Evolutionary conservation across 768 basidiomycete genomes (phyloP), one percentile per base, ranked within the genome.

Genomic region (Pilatotrama ljubarskyi): DNA sequence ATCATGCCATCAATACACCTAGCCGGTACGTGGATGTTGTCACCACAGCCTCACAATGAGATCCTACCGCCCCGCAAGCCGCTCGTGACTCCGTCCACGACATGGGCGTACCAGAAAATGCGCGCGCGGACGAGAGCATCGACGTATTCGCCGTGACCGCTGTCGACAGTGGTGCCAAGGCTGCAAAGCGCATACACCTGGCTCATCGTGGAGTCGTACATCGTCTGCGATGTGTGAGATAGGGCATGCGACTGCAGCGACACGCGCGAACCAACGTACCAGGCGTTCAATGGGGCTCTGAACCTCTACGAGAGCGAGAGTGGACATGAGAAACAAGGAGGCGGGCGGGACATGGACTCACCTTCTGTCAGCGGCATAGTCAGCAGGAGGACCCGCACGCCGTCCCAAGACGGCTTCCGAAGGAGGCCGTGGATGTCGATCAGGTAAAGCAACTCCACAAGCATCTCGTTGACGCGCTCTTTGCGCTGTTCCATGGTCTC

Each of bases 61-160:
- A 96, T 79, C 38, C 92, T 87, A 2, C 92, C 88, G n/a, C 95
- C 95, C 50, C 86, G 82, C 58, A 95, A 79, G 20, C 88, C 95
- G 9, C 84, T 90, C 1, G 85, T 84, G 20, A 95, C 81, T 26
- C 92, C 91, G 73, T 96, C 95, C 59, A 91, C 87, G 24, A 89
- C 84, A 63, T 93, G 84, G 7, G 90, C 85, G 66, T 94, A 96
- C 91, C 93, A 96, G 71, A 93, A 95, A 32, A 95, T 80, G 29
- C 94, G 80, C 2, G 91, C 86, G 35, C 91, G 84, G 35, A 90
- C 78, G 46, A 75, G 75, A 7, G 78, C 71, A 36, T 86, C 84
- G 51, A 88, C 83, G 50, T 87, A 85, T 35, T 80, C 77, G 2
- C 78, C 80, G 42, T 77, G 75, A 20, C 81, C 80, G 47, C 77